A percentile compares a stretch with the other conserved stretches of the same genome.
Conservation (phyloP, 352 stramenopile genomes). For the Globisporangium radiosum region DNA sequence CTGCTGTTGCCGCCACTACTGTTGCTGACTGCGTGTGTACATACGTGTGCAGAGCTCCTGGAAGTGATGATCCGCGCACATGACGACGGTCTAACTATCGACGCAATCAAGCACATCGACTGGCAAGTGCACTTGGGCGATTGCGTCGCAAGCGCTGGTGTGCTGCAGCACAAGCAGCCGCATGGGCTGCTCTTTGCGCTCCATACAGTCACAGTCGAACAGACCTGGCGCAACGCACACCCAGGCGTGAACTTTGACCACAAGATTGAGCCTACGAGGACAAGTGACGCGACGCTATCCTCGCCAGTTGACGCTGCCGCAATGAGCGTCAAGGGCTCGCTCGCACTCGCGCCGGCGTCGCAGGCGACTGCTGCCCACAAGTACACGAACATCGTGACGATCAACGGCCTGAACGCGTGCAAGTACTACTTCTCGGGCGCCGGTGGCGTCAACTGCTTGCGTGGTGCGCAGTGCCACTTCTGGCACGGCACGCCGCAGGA, state of each 20-base stretch:
- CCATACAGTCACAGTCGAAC: conserved; percentile 36
- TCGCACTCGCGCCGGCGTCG: conserved; percentile 38
- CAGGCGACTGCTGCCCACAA: conserved; percentile 40
- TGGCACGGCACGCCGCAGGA: conserved; percentile 61
- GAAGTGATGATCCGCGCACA: conserved; percentile 79
- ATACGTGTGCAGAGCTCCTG: conserved; percentile 37
- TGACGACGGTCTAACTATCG: conserved; percentile 46
- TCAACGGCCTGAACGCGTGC: conserved; percentile 75
- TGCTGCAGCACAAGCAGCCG: conserved; percentile 34
- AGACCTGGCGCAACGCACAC: conserved; percentile 51
- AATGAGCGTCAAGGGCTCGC: conserved; percentile 29
- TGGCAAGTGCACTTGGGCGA: conserved; percentile 78
- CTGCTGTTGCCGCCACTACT: background rate
- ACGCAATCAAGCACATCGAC: conserved; percentile 65
- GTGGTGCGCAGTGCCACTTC: conserved; percentile 71
- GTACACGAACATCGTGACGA: conserved; percentile 81
- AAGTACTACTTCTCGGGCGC: conserved; percentile 84
- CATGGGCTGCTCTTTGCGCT: conserved; percentile 54
- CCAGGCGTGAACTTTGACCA: conserved; percentile 51
- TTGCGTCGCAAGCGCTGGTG: conserved; percentile 34
- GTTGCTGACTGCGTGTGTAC: no score
- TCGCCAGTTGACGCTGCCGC: background rate
- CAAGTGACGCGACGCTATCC: background rate
- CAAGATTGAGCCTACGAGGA: conserved; percentile 9
- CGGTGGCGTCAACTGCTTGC: conserved; percentile 46